phyloP scores from a whole-genome alignment of 2,329 filamentous ascomycete genomes.

The Verticillium zaregamsianum region DNA sequence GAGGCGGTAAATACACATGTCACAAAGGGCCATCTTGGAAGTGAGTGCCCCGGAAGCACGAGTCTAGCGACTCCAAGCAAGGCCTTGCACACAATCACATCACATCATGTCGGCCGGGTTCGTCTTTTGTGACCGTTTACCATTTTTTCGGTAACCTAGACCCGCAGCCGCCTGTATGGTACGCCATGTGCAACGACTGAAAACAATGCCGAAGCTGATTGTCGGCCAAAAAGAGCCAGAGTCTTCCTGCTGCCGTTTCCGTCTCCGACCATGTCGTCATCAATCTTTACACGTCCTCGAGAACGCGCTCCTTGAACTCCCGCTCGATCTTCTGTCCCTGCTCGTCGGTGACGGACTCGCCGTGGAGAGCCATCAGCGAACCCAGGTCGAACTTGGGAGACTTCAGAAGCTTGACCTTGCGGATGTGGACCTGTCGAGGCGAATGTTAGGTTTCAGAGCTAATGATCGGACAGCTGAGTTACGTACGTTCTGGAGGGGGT shows the following conservation, averaged over 20 bases:
- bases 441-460: not conserved
- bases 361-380: conserved; percentile 92
- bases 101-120: not conserved
- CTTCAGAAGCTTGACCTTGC: conserved; percentile 99
- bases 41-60: not conserved
- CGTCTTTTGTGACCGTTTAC: conserved; percentile 11
- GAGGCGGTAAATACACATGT: too few species aligned
- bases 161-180: conserved; percentile 38
- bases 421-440: conserved; percentile 81
- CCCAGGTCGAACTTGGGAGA: conserved; percentile 98
- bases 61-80: too few species aligned
- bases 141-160: conserved; percentile 31
- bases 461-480: too few species aligned
- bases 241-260: conserved; percentile 29
- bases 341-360: conserved; percentile 94
- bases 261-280: conserved; percentile 34
- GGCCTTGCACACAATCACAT: not conserved
- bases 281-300: conserved; percentile 80
- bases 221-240: conserved; percentile 11
- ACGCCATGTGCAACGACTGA: conserved; percentile 40
- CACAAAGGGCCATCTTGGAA: too few species aligned
- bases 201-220: conserved; percentile 28
- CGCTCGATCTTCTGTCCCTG: conserved; percentile 97
- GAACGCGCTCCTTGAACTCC: conserved; percentile 98
- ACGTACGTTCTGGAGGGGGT: conserved; percentile 96